Evolutionary conservation across 2,329 filamentous ascomycete genomes (phyloP), one percentile per base, ranked within the genome.

Genomic region (Venturia asperata): DNA sequence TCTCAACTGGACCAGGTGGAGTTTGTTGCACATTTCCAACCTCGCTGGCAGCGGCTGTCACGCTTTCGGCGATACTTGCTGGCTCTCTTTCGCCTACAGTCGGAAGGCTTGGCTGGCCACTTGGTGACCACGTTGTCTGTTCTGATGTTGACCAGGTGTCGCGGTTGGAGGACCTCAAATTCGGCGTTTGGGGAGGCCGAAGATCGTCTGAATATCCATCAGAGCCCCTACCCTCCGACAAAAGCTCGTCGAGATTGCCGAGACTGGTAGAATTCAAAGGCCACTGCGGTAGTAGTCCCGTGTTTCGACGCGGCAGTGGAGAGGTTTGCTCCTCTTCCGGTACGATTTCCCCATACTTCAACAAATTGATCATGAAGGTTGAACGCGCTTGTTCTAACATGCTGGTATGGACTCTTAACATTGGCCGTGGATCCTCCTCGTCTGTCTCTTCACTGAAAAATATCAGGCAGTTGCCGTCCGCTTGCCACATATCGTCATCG

Each of bases 371-470:
- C 30, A 77, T 66, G 71, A 76, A 75, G 15, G 73, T 74, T 7
- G 75, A 77, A 0, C 73, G 72, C 15, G 74, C 72, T 45, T 70
- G 73, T 45, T 76, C 72, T 1, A 77, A 70, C 19, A 74, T 70
- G 6, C 74, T 70, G 9, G 73, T 67, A 47, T 76, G 71, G 7
- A 74, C 72, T 21, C 73, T 72, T 30, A 77, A 70, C 17, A 75
- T 73, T 19, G 74, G 73, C 13, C 73, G 60, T 9, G 75, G 72
- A n/a, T 71, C 71, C n/a, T 74, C 71, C 24, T 75, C 71, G 6
- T 72, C 58, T 47, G 76, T 74, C 66, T 77, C 74, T 66, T 77
- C 75, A 62, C 72, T 75, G 66, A 77, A 77, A 65, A 74, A 77
- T 19, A 19, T 76, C 15, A 67, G 49, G 43, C 67, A 76, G 55